A percentile compares a stretch with the other conserved stretches of the same genome.
These are phyloP conservation scores for Anthoceros angustus DNA, from an alignment of 225 moss, liverwort and hornwort species.

Conservation along the genomic window DNA sequence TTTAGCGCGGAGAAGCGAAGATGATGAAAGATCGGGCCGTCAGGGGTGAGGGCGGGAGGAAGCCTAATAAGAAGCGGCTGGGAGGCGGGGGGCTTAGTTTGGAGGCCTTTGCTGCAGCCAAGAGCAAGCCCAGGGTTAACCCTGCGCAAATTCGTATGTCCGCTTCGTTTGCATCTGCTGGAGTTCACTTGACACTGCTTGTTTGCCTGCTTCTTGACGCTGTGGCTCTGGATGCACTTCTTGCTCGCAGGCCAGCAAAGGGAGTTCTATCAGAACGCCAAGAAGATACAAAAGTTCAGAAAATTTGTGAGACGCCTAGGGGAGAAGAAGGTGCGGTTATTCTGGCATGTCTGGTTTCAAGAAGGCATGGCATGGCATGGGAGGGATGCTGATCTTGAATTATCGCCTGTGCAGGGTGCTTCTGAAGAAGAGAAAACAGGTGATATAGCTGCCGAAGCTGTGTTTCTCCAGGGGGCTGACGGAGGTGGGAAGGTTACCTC, in stretches of 20 bases:
- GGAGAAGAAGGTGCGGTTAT: conserved; percentile 25
- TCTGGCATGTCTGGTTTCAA: conserved; percentile 10
- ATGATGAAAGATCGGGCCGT: not conserved
- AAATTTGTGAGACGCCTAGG: conserved; percentile 54
- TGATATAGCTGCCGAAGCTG: too few species aligned
- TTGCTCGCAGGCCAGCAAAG: conserved; percentile 50
- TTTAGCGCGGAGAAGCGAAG: not conserved
- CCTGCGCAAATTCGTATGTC: conserved; percentile 55
- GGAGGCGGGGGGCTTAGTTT: conserved; percentile 69
- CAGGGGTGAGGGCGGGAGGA: conserved; percentile 5
- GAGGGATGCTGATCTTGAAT: conserved; percentile 14
- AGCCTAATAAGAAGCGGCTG: conserved; percentile 25
- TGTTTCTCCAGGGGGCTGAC: not conserved
- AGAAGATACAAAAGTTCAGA: conserved; percentile 74
- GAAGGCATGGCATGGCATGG: not conserved
- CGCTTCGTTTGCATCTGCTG: not conserved
- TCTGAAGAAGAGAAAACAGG: too few species aligned
- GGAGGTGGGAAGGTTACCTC: conserved; percentile 10
- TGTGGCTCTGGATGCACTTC: not conserved
- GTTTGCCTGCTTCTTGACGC: not conserved
- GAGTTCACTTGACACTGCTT: not conserved
- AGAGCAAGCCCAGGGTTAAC: conserved; percentile 44
- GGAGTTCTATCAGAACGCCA: conserved; percentile 67
- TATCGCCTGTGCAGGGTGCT: too few species aligned
- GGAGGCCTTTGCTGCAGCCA: conserved; percentile 43